Evolutionary conservation across 106 monocot species (phyloP).

Genomic region (Acorus gramineus): DNA sequence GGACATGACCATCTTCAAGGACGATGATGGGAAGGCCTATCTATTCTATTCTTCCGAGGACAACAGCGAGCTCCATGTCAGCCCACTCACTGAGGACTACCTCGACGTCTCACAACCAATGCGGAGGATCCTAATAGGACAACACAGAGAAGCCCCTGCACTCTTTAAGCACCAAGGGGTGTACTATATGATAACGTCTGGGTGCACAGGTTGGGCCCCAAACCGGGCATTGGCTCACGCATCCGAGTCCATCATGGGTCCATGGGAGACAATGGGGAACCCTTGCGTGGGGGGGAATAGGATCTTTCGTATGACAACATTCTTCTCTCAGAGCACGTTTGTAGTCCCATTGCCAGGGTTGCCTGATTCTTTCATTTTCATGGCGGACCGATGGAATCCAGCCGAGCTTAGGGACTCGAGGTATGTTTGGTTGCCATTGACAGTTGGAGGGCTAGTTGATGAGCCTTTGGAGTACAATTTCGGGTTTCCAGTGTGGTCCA

Average conservation of each 20-base stretch:
- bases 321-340: too few species aligned
- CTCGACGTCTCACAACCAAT: background rate
- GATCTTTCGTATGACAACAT: too few species aligned
- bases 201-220: constrained; percentile 1
- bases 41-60: background rate
- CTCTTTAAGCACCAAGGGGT: background rate
- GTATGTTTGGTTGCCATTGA: too few species aligned
- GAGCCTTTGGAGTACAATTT: constrained; percentile 1
- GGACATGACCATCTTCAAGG: background rate
- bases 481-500: constrained; percentile 23
- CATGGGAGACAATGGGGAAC: background rate
- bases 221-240: background rate
- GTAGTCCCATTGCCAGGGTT: too few species aligned
- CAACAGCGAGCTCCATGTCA: background rate
- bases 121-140: background rate
- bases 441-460: too few species aligned
- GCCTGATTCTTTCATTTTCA: too few species aligned
- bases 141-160: background rate
- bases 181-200: background rate
- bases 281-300: background rate
- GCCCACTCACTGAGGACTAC: background rate
- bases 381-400: too few species aligned
- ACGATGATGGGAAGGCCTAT: background rate
- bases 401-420: too few species aligned
- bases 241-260: background rate